Conservation (phyloP, 768 basidiomycete species). For the Tubosaeta sp. region DNA sequence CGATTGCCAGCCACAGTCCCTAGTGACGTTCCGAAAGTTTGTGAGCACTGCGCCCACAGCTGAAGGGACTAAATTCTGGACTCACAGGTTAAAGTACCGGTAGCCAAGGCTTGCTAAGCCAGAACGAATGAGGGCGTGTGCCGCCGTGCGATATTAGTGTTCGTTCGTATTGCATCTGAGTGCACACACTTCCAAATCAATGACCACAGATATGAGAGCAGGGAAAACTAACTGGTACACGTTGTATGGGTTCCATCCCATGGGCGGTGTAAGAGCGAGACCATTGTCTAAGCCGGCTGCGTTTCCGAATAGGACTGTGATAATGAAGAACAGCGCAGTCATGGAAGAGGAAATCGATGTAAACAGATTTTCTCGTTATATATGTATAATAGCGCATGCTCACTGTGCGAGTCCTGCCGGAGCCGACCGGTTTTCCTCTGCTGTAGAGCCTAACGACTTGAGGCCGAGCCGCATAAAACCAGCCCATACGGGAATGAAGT, state of each 20-base stretch:
- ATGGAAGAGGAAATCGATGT: background rate
- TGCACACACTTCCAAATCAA: no score
- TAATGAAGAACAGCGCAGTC: background rate
- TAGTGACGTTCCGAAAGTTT: background rate
- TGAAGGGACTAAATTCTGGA: background rate
- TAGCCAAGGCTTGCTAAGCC: slow-evolving; percentile 7
- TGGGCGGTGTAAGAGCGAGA: slow-evolving; percentile 8
- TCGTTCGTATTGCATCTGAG: slow-evolving; percentile 7
- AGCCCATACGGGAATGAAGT: no score
- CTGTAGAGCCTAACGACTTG: no score
- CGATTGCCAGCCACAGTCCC: slow-evolving; percentile 15
- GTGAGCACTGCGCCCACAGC: no score
- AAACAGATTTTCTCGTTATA: no score
- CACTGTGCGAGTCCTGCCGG: no score
- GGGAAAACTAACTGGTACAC: slow-evolving; percentile 3
- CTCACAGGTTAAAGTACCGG: slow-evolving; percentile 8
- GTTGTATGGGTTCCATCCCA: slow-evolving; percentile 18
- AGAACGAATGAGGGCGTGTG: background rate
- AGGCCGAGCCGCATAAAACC: no score
- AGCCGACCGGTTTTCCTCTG: no score
- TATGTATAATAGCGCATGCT: no score
- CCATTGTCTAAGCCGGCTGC: slow-evolving; percentile 6
- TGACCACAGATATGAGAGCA: background rate
- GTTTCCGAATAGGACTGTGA: background rate
- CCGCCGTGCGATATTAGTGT: slow-evolving; percentile 6